Conservation (phyloP, 1,139 yeast species). For the Geotrichum restrictum region DNA sequence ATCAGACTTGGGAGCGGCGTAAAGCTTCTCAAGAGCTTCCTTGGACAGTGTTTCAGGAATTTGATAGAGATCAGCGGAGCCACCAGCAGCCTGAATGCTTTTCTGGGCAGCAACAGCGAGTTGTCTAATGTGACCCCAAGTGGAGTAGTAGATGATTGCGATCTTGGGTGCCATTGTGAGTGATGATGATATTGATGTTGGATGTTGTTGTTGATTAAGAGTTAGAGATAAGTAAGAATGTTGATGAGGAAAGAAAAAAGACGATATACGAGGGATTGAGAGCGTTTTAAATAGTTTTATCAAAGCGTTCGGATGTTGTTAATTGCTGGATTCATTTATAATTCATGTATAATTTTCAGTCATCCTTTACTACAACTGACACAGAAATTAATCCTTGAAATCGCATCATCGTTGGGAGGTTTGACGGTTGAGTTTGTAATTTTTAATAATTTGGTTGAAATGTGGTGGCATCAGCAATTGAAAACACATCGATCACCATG, state of each 20-base stretch:
- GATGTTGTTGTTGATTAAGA: background rate
- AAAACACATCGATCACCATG: too few relatives aligned
- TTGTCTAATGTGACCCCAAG: slow-evolving; percentile 71
- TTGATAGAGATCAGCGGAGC: slow-evolving; percentile 61
- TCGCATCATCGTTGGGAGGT: too few relatives aligned
- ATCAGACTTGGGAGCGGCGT: slow-evolving; percentile 65
- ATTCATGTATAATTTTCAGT: too few relatives aligned
- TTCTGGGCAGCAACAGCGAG: slow-evolving; percentile 65
- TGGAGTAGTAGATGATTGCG: slow-evolving; percentile 72
- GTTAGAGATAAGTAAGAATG: background rate
- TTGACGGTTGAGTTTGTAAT: too few relatives aligned
- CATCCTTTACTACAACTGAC: too few relatives aligned
- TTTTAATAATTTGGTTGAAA: too few relatives aligned
- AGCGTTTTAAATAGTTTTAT: too few relatives aligned
- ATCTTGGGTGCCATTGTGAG: slow-evolving; percentile 36
- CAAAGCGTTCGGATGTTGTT: too few relatives aligned
- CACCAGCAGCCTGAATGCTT: slow-evolving; percentile 74
- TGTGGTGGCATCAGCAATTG: too few relatives aligned
- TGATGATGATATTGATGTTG: background rate
- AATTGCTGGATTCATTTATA: too few relatives aligned
- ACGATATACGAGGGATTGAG: too few relatives aligned
- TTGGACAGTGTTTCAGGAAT: slow-evolving; percentile 72
- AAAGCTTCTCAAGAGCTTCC: slow-evolving; percentile 56
- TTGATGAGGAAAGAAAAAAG: background rate
- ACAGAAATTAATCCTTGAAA: too few relatives aligned